These are phyloP conservation scores for Rhizophagus prolifer DNA, from an alignment of 192 early-diverging fungal genomes.

Conservation along the genomic window DNA sequence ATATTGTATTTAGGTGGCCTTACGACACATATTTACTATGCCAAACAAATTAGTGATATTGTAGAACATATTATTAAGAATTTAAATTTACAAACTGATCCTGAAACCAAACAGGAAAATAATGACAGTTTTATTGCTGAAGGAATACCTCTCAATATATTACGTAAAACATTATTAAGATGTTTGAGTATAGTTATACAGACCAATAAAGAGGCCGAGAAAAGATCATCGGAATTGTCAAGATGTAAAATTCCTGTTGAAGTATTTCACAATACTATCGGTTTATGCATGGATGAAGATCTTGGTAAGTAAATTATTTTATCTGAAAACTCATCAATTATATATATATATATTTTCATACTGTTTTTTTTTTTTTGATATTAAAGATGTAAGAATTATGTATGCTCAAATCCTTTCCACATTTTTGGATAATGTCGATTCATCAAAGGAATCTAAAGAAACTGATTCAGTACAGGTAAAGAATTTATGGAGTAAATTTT, in stretches of 20 bases:
- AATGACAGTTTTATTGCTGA: constrained; percentile 33
- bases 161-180: constrained; percentile 42
- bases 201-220: constrained; percentile 41
- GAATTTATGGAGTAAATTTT: background rate
- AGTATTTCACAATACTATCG: constrained; percentile 38
- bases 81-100: constrained; percentile 33
- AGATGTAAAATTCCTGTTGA: constrained; percentile 41
- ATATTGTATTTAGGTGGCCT: constrained; percentile 40
- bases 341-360: background rate
- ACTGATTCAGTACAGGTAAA: background rate
- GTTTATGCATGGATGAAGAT: constrained; percentile 36
- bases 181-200: constrained; percentile 48
- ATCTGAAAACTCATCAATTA: background rate
- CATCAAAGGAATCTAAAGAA: constrained; percentile 13
- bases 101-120: constrained; percentile 13
- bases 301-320: constrained; percentile 14
- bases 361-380: background rate
- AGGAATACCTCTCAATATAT: constrained; percentile 41
- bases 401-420: constrained; percentile 42
- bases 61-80: constrained; percentile 50
- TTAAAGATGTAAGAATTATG: constrained; percentile 36
- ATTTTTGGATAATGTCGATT: constrained; percentile 41
- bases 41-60: constrained; percentile 56
- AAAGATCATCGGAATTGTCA: constrained; percentile 33
- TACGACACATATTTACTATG: constrained; percentile 56